Evolutionary conservation across 345 rosid species (phyloP), one percentile per base, ranked within the genome.

Genomic region (Eucalyptus polyanthemos): DNA sequence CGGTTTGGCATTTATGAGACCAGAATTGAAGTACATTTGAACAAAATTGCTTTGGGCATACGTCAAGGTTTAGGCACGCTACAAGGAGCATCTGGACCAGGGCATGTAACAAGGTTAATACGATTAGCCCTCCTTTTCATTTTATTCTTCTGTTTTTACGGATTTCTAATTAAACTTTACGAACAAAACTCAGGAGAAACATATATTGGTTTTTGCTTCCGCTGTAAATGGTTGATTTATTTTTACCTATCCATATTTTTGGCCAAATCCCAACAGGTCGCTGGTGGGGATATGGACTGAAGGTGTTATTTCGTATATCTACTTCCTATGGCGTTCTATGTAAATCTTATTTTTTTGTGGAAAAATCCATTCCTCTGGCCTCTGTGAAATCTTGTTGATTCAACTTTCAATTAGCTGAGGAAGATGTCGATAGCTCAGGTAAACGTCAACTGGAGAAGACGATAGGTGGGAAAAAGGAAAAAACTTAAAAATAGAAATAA

Each of bases 1-100:
- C 4, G 19, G 16, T 62, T 14, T 1, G 0, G 1, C 5, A 29
- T 62, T 62, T 62, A 1, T 62, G 3, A 5, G 72, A 4, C 4
- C 2, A 0, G 16, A 60, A 58, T 0, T 62, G 5, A 62, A 62
- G 5, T 13, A 1, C 17, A 29, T 29, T 29, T 29, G 4, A 60
- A 27, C 16, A 29, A 27, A 60, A 25, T 27, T 62, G 24, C 58
- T 19, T 1, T 53, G 58, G 2, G 58, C 11, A 21, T 53, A 1
- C 4, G 11, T 53, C 58, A 21, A 19, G 69, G 9, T 29, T 29
- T 27, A 2, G 31, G 69, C 16, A 62, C 3, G 14, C 31, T 25
- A 27, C 67, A 60, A 60, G 31, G 67, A 60, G 3, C 15, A 2
- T 60, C 0, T 60, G 29, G 67, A 60, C 67, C 31, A 25, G 65